phyloP scores from a whole-genome alignment of 2,329 filamentous ascomycete species.

The Paecilomyces variotii region DNA sequence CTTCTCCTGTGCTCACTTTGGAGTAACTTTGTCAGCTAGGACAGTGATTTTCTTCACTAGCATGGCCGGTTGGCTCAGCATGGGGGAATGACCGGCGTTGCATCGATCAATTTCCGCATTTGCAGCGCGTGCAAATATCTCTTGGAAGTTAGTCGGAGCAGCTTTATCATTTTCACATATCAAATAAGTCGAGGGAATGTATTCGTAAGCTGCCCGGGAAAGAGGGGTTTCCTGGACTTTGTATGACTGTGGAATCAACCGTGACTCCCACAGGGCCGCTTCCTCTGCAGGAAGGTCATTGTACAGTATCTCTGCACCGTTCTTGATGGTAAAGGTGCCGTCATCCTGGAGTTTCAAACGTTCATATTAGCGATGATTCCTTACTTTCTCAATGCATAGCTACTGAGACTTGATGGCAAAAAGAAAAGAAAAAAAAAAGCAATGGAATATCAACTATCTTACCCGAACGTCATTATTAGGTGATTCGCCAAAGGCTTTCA shows the following conservation, averaged over 20 bases:
- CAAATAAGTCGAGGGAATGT: slow-evolving; percentile 14
- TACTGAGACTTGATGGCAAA: background rate
- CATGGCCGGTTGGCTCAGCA: slow-evolving; percentile 1
- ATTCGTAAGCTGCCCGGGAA: slow-evolving; percentile 8
- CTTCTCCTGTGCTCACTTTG: background rate
- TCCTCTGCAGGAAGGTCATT: slow-evolving; percentile 11
- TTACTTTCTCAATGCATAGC: background rate
- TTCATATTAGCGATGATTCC: background rate
- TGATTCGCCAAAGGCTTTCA: slow-evolving; percentile 3
- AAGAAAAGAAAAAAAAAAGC: background rate
- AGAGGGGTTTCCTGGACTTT: slow-evolving; percentile 5
- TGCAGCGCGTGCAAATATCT: slow-evolving; percentile 4
- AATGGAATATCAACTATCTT: background rate
- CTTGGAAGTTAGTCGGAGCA: slow-evolving; percentile 3
- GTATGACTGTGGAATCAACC: slow-evolving; percentile 8
- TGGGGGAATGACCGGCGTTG: background rate
- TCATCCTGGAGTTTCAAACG: slow-evolving; percentile 2
- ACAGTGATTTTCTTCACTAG: slow-evolving; percentile 3
- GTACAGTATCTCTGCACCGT: slow-evolving; percentile 8
- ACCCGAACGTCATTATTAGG: slow-evolving; percentile 7
- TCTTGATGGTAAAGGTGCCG: slow-evolving; percentile 8
- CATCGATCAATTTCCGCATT: slow-evolving; percentile 1
- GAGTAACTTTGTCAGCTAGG: background rate
- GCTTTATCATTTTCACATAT: slow-evolving; percentile 9
- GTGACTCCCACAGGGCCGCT: slow-evolving; percentile 8